Conservation (phyloP, 2,329 filamentous ascomycete genomes). For the Hymenoscyphus infarciens region DNA sequence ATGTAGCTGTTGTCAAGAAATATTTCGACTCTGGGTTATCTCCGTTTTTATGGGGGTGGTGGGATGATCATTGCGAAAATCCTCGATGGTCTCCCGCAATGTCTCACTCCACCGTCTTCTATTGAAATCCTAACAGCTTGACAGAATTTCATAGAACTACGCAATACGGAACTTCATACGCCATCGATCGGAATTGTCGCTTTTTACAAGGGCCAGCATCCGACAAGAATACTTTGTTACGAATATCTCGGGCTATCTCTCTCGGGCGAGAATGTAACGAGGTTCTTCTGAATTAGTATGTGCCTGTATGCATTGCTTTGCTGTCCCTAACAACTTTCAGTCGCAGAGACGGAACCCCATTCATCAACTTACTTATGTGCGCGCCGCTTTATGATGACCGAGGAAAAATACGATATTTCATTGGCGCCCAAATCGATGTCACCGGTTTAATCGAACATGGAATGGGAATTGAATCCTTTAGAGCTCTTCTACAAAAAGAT, state of each 20-base stretch:
- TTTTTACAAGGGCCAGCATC: slow-evolving; percentile 73
- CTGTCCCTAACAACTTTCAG: slow-evolving; percentile 10
- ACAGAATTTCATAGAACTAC: slow-evolving; percentile 69
- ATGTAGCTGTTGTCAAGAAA: background rate
- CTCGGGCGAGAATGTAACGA: slow-evolving; percentile 67
- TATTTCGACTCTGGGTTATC: background rate
- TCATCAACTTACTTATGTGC: slow-evolving; percentile 62
- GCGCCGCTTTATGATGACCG: slow-evolving; percentile 59
- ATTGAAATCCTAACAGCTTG: slow-evolving; percentile 6
- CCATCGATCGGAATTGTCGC: slow-evolving; percentile 70
- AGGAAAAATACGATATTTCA: slow-evolving; percentile 58
- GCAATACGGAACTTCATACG: slow-evolving; percentile 68
- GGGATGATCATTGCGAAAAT: too few species aligned
- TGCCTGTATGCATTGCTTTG: background rate
- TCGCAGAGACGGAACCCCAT: slow-evolving; percentile 61
- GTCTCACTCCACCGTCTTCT: too few species aligned
- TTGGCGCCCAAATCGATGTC: slow-evolving; percentile 61
- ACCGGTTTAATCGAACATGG: slow-evolving; percentile 57
- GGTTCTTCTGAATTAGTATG: slow-evolving; percentile 64
- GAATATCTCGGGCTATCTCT: slow-evolving; percentile 58
- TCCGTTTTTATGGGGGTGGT: background rate
- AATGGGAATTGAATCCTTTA: slow-evolving; percentile 55
- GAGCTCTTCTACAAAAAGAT: slow-evolving; percentile 40
- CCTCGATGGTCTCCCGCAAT: too few species aligned
- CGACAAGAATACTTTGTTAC: slow-evolving; percentile 54